Conservation (phyloP, 306 rosid genomes). For the Hippophae gyantsensis region DNA sequence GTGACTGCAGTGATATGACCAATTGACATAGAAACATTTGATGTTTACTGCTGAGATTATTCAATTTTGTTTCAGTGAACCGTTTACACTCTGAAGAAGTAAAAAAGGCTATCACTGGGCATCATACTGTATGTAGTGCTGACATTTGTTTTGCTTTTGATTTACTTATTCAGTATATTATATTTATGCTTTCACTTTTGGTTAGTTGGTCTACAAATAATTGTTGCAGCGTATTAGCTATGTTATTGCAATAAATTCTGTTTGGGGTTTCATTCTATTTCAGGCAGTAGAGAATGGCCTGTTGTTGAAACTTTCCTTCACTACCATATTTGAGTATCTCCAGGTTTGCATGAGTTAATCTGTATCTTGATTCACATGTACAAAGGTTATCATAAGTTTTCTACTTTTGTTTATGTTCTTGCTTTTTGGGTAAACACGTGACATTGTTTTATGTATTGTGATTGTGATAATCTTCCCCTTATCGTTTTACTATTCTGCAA, state of each 20-base stretch:
- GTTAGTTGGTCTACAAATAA: constrained; percentile 4
- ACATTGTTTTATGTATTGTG: not conserved
- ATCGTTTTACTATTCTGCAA: not conserved
- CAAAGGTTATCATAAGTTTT: not conserved
- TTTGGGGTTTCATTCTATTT: constrained; percentile 23
- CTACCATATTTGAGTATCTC: constrained; percentile 91
- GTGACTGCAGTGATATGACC: not conserved
- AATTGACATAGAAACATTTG: constrained; percentile 8
- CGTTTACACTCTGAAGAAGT: constrained; percentile 62
- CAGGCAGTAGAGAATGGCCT: constrained; percentile 63
- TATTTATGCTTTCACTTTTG: constrained; percentile 4
- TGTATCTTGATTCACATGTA: constrained; percentile 1
- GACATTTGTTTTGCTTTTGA: constrained; percentile 11
- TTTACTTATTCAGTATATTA: constrained; percentile 3
- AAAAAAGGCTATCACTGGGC: constrained; percentile 50
- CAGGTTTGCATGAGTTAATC: constrained; percentile 47
- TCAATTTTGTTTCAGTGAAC: constrained; percentile 39
- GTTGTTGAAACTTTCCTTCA: constrained; percentile 69
- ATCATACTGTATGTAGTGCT: constrained; percentile 56
- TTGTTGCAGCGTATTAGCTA: constrained; percentile 10
- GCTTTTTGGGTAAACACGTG: not conserved
- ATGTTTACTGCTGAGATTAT: constrained; percentile 22
- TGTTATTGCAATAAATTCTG: constrained; percentile 3
- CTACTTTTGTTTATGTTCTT: not conserved
- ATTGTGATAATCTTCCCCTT: not conserved